phyloP scores from a whole-genome alignment of 495 filamentous ascomycete species.

The Beverwykella pulmonaria region DNA sequence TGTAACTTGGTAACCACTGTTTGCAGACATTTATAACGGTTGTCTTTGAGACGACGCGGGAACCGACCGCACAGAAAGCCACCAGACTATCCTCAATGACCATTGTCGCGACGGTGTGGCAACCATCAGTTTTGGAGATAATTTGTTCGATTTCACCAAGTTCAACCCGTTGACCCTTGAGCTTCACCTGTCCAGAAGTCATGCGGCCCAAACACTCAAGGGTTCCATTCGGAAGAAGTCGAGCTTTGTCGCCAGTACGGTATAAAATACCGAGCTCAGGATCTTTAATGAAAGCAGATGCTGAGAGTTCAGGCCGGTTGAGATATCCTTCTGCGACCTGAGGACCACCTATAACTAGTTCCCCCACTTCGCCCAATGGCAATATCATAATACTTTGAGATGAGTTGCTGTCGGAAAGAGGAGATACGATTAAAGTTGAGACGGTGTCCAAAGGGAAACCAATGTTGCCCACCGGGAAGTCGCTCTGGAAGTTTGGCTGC shows the following conservation, averaged over 20 bases:
- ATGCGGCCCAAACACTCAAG: constrained; percentile 86
- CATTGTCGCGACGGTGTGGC: constrained; percentile 59
- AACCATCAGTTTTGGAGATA: constrained; percentile 56
- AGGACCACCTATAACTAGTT: constrained; percentile 78
- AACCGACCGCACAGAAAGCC: constrained; percentile 63
- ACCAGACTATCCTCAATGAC: constrained; percentile 65
- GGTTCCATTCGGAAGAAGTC: constrained; percentile 65
- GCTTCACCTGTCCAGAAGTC: constrained; percentile 74
- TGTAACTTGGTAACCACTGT: constrained; percentile 73
- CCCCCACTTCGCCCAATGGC: constrained; percentile 69
- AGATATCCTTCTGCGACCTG: constrained; percentile 83
- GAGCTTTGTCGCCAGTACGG: constrained; percentile 82
- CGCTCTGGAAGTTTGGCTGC: constrained; percentile 50
- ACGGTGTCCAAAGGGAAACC: constrained; percentile 75
- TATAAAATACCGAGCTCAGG: constrained; percentile 64
- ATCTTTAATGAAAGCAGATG: constrained; percentile 65
- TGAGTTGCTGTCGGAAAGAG: constrained; percentile 21
- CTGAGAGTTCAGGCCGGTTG: constrained; percentile 77
- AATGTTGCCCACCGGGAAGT: constrained; percentile 65
- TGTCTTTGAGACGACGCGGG: constrained; percentile 39
- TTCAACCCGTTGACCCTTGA: constrained; percentile 80
- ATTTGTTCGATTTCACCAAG: constrained; percentile 81
- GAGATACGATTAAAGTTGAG: constrained; percentile 66
- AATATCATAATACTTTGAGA: constrained; percentile 50
- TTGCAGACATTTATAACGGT: constrained; percentile 61